Evolutionary conservation across 2,329 filamentous ascomycete species (phyloP).

Genomic region (Salinomyces thailandicus): DNA sequence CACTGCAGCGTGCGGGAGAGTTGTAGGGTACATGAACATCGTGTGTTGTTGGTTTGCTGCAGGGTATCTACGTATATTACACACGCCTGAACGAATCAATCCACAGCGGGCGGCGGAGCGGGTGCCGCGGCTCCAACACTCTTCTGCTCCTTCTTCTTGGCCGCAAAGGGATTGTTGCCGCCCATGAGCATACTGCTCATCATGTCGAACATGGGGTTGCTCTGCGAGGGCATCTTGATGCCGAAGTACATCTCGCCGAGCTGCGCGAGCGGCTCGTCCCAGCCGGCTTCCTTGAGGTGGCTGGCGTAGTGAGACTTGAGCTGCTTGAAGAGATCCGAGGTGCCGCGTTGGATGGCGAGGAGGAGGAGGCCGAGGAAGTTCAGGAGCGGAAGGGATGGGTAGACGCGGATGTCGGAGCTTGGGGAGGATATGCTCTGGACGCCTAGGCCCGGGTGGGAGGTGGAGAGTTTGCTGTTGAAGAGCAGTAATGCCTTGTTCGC

Average conservation of each 20-base stretch:
- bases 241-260: conserved; percentile 96
- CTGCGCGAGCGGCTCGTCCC: conserved; percentile 70
- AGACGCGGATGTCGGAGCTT: conserved; percentile 62
- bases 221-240: conserved; percentile 77
- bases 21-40: too few relatives aligned
- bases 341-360: conserved; percentile 70
- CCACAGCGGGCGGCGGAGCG: conserved; percentile 25
- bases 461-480: conserved; percentile 57
- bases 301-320: conserved; percentile 69
- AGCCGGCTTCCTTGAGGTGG: conserved; percentile 64
- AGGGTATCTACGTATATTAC: conserved; percentile 1
- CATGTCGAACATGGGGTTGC: conserved; percentile 94
- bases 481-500: conserved; percentile 73
- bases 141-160: conserved; percentile 34
- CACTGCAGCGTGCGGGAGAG: too few relatives aligned
- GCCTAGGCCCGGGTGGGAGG: conserved; percentile 51
- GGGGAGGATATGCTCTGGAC: conserved; percentile 72
- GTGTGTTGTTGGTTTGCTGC: too few relatives aligned
- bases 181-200: conserved; percentile 92
- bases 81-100: conserved; percentile 17
- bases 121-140: conserved; percentile 36
- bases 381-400: conserved; percentile 82
- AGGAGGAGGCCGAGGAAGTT: conserved; percentile 86
- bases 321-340: conserved; percentile 68
- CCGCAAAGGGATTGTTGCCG: conserved; percentile 47